These are phyloP conservation scores for Chlamydomonas sp. DNA, from an alignment of 139 green algal genomes.

Conservation along the genomic window DNA sequence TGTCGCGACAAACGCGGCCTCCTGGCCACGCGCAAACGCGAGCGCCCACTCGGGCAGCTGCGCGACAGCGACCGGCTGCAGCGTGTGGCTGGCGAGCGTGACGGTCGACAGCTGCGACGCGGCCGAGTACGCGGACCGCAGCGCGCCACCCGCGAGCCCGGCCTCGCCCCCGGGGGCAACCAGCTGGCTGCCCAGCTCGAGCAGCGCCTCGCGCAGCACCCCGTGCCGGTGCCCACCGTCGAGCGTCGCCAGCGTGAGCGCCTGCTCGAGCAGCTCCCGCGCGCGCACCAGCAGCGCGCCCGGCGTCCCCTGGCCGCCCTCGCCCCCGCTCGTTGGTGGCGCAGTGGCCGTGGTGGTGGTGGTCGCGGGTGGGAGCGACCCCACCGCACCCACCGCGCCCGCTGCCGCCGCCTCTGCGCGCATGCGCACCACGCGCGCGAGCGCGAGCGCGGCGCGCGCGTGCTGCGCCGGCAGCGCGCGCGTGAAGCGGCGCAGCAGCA, in stretches of 20 bases:
- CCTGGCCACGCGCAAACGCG: constrained; percentile 28
- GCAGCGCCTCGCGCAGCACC: constrained; percentile 18
- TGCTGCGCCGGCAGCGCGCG: constrained; percentile 26
- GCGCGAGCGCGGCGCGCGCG: constrained; percentile 15
- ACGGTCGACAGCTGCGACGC: constrained; percentile 10
- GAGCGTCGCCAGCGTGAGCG: neutral
- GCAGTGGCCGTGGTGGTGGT: neutral
- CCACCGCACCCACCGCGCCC: neutral
- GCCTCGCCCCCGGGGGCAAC: neutral
- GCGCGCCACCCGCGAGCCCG: neutral
- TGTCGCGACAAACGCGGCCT: constrained; percentile 17
- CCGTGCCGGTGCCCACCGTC: neutral
- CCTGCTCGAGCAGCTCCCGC: neutral
- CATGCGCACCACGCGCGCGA: constrained; percentile 20
- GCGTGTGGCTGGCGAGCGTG: constrained; percentile 24
- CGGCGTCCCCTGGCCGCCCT: too few relatives aligned
- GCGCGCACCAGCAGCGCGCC: too few relatives aligned
- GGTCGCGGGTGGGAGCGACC: neutral
- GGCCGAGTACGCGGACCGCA: neutral
- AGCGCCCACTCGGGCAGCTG: constrained; percentile 34
- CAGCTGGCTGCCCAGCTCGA: constrained; percentile 25
- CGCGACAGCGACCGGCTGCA: constrained; percentile 19
- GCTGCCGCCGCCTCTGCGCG: neutral
- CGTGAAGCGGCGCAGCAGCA: constrained; percentile 25
- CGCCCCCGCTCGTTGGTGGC: neutral